Base-by-base conservation (phyloP, 371 early-diverging fungal species). In the Chytridium lagenaria region DNA sequence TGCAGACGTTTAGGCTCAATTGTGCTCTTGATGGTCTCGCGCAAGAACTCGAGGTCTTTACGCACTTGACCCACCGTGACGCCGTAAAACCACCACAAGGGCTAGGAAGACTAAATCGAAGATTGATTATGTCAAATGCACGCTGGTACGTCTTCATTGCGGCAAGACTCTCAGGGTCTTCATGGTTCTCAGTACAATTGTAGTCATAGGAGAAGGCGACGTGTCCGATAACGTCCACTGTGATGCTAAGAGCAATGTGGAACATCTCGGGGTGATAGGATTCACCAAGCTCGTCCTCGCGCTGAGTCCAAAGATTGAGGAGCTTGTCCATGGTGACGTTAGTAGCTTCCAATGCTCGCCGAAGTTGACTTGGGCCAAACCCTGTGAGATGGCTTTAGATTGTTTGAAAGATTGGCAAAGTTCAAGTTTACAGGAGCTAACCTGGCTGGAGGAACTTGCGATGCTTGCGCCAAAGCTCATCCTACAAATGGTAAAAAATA, bases 381-480 rank as follows among this genome's bases (percentile, higher is more conserved):
- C 74, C n/a, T n/a, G n/a, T n/a, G n/a, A n/a, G n/a, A n/a, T n/a
- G n/a, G n/a, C n/a, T n/a, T n/a, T n/a, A n/a, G n/a, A n/a, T n/a
- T n/a, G n/a, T n/a, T n/a, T n/a, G n/a, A n/a, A n/a, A n/a, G n/a
- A n/a, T n/a, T n/a, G n/a, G n/a, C n/a, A n/a, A n/a, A n/a, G n/a
- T n/a, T n/a, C n/a, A n/a, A n/a, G n/a, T n/a, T n/a, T n/a, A n/a
- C n/a, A n/a, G n/a, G n/a, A n/a, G n/a, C n/a, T n/a, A n/a, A n/a
- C n/a, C 12, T 5, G 63, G 34, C 36, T 31, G 63, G 30, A 84
- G 70, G 37, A 76, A 72, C 65, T 84, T 84, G 50, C 84, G 79
- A 61, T 84, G 84, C 12, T 63, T 49, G 50, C 78, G 77, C 82
- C 82, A 82, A n/a, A 40, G 22, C 0, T 75, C 78, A n/a, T 78